A percentile compares a stretch with the other conserved stretches of the same genome.
Evolutionary conservation across 1,139 yeast genomes (phyloP).

Genomic region (Chernovozyma aurita): DNA sequence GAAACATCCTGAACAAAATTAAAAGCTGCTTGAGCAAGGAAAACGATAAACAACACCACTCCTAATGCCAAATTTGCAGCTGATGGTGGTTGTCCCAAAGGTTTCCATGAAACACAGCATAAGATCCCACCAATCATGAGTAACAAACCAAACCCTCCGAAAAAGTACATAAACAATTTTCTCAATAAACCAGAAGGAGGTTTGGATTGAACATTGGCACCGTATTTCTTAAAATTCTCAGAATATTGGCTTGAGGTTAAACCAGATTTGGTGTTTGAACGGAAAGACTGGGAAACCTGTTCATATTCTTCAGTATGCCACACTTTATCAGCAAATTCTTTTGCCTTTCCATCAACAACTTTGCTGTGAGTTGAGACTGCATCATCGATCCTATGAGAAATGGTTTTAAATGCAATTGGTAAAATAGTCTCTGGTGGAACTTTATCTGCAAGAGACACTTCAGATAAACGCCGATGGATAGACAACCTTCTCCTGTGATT

Average conservation of each 20-base stretch:
- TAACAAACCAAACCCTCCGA: conserved; percentile 50
- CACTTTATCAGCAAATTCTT: conserved; percentile 17
- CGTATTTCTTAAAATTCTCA: conserved; percentile 20
- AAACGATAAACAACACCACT: conserved; percentile 38
- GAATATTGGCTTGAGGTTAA: conserved; percentile 13
- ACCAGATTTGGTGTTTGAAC: conserved; percentile 16
- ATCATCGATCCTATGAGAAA: conserved; percentile 33
- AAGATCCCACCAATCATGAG: conserved; percentile 43
- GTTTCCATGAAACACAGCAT: conserved; percentile 46
- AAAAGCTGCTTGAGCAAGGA: conserved; percentile 44
- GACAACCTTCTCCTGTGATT: conserved; percentile 3
- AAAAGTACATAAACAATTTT: conserved; percentile 35
- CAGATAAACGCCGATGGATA: conserved; percentile 7
- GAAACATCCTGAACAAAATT: conserved; percentile 50
- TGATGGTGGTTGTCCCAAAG: conserved; percentile 49
- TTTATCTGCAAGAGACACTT: conserved; percentile 10
- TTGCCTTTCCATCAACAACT: conserved; percentile 7
- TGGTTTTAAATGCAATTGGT: conserved; percentile 34
- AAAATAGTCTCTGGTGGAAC: conserved; percentile 25
- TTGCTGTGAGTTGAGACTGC: conserved; percentile 9
- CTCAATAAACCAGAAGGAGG: conserved; percentile 29
- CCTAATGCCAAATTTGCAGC: conserved; percentile 45
- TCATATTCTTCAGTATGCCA: conserved; percentile 23
- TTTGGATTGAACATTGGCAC: conserved; percentile 35
- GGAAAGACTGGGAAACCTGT: conserved; percentile 20